Conservation (phyloP, 495 filamentous ascomycete species). For the Pyrenopolyporus hunteri region DNA sequence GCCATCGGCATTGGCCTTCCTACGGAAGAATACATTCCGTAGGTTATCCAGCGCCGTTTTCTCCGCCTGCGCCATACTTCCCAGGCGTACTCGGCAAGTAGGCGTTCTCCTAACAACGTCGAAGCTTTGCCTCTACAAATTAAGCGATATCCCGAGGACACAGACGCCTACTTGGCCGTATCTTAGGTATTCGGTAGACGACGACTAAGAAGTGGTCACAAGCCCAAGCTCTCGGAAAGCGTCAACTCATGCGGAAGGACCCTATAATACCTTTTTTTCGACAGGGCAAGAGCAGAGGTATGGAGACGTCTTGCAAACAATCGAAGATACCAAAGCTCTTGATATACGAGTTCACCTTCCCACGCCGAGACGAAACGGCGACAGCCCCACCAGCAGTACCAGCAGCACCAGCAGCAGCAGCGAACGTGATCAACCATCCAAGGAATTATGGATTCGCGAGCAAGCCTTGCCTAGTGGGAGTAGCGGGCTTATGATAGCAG, state of each 20-base stretch:
- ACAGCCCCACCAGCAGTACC: not conserved
- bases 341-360: not conserved
- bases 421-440: slow-evolving; percentile 10
- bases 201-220: no score
- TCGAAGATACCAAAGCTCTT: not conserved
- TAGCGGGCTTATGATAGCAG: slow-evolving; percentile 22
- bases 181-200: not conserved
- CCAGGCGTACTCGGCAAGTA: not conserved
- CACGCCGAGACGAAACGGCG: not conserved
- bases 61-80: slow-evolving; percentile 14
- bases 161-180: not conserved
- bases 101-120: not conserved
- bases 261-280: not conserved
- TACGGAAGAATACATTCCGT: slow-evolving; percentile 23
- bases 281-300: not conserved
- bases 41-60: not conserved
- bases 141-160: no score
- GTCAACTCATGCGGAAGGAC: not conserved
- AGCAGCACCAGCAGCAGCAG: not conserved
- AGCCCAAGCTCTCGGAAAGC: not conserved
- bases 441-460: slow-evolving; percentile 3
- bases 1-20: slow-evolving; percentile 7
- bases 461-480: slow-evolving; percentile 12
- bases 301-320: not conserved
- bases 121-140: not conserved